Percentiles rank a stretch among this genome's conserved stretches.
phyloP scores from a whole-genome alignment of 2,329 filamentous ascomycete species.

The Cordyceps tenuipes region DNA sequence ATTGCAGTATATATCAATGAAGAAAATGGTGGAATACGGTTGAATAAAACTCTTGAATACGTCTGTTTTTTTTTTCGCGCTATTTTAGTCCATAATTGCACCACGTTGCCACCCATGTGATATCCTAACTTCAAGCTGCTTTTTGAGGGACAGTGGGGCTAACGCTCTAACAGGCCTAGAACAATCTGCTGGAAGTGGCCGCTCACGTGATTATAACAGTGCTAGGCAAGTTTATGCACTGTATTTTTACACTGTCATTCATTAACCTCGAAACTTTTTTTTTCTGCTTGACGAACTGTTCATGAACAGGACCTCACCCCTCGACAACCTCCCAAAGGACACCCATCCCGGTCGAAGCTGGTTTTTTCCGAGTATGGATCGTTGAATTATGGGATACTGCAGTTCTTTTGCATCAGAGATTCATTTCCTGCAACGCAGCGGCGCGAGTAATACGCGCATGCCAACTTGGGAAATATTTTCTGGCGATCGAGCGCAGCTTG shows the following conservation, averaged over 20 bases:
- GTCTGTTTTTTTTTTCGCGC: background rate
- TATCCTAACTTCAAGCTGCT: background rate
- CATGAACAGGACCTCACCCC: conserved; percentile 2
- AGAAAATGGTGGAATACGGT: too few species aligned
- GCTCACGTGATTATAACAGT: conserved; percentile 9
- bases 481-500: background rate
- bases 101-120: background rate
- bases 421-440: background rate
- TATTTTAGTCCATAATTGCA: background rate
- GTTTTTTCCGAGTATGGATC: background rate
- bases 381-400: background rate
- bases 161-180: background rate
- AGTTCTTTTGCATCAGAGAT: background rate
- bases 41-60: too few species aligned
- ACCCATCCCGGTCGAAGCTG: background rate
- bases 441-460: background rate
- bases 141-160: background rate
- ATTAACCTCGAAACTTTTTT: conserved; percentile 13
- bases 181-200: background rate
- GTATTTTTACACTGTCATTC: conserved; percentile 7
- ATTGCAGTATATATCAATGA: background rate
- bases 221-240: background rate
- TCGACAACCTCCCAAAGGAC: background rate
- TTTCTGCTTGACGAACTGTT: background rate
- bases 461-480: background rate